Evolutionary conservation across 163 green algal species (phyloP).

Genomic region (Coccomyxa subellipsoidea): DNA sequence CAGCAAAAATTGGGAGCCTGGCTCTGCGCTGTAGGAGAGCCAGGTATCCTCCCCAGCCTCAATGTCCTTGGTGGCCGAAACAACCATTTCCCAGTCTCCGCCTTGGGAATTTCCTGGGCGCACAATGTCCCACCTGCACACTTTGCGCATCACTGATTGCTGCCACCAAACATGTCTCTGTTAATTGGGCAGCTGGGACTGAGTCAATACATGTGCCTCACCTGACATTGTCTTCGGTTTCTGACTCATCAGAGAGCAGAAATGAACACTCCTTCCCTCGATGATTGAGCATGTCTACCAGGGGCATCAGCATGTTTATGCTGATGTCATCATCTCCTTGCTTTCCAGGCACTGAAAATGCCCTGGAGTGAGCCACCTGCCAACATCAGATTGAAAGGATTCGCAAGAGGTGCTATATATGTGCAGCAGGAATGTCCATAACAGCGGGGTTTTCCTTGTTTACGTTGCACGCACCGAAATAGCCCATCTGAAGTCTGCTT

Average conservation of each 20-base stretch:
- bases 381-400: too few species aligned
- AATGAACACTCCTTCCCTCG: background rate
- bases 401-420: too few species aligned
- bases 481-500: background rate
- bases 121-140: background rate
- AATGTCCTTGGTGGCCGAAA: background rate
- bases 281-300: slow-evolving; percentile 65
- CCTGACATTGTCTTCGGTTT: background rate
- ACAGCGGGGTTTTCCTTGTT: too few species aligned
- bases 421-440: too few species aligned
- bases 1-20: background rate
- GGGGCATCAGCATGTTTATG: slow-evolving; percentile 73
- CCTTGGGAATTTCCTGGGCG: background rate
- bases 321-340: slow-evolving; percentile 52
- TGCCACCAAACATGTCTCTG: too few species aligned
- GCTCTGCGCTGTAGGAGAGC: background rate
- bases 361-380: slow-evolving; percentile 60
- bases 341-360: slow-evolving; percentile 61
- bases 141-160: background rate
- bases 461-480: background rate
- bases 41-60: background rate
- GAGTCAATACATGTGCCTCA: too few species aligned
- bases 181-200: too few species aligned
- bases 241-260: background rate
- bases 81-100: background rate